A percentile compares a stretch with the other conserved stretches of the same genome.
Evolutionary conservation across 139 green algal genomes (phyloP).

Genomic region (Chlamydomonas eustigma): DNA sequence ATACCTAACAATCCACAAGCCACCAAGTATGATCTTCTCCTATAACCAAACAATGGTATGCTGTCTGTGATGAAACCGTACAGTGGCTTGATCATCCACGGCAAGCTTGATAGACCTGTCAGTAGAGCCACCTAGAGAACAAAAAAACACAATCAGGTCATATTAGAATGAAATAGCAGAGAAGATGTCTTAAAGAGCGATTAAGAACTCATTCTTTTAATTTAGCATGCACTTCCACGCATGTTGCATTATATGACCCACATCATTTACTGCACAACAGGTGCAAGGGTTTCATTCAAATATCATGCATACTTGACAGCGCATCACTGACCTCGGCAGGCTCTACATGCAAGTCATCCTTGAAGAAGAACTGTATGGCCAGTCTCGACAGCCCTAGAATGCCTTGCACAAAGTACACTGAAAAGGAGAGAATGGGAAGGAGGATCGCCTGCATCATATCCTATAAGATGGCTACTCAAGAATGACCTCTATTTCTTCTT

Average conservation of each 20-base stretch:
- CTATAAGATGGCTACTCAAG: too few species aligned
- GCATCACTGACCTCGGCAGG: background rate
- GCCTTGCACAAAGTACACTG: conserved; percentile 97
- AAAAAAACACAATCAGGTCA: too few species aligned
- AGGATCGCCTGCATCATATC: too few species aligned
- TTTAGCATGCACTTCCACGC: too few species aligned
- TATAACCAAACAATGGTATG: conserved; percentile 92
- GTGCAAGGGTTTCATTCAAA: too few species aligned
- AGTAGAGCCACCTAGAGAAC: conserved; percentile 70
- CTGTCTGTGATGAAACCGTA: conserved; percentile 91
- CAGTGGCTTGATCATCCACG: conserved; percentile 93
- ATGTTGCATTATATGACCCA: too few species aligned
- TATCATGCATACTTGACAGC: too few species aligned
- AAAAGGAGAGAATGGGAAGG: background rate
- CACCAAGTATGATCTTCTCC: conserved; percentile 79
- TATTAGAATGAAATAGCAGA: too few species aligned
- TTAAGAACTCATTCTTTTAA: too few species aligned
- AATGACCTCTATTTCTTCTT: too few species aligned
- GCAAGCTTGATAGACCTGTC: conserved; percentile 45
- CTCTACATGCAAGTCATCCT: conserved; percentile 35
- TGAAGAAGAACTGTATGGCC: conserved; percentile 87
- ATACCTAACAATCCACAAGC: conserved; percentile 56
- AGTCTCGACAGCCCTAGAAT: conserved; percentile 85
- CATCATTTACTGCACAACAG: too few species aligned
- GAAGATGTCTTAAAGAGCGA: too few species aligned